phyloP scores from a whole-genome alignment of 2,329 filamentous ascomycete genomes.

The Phialophora verrucosa region DNA sequence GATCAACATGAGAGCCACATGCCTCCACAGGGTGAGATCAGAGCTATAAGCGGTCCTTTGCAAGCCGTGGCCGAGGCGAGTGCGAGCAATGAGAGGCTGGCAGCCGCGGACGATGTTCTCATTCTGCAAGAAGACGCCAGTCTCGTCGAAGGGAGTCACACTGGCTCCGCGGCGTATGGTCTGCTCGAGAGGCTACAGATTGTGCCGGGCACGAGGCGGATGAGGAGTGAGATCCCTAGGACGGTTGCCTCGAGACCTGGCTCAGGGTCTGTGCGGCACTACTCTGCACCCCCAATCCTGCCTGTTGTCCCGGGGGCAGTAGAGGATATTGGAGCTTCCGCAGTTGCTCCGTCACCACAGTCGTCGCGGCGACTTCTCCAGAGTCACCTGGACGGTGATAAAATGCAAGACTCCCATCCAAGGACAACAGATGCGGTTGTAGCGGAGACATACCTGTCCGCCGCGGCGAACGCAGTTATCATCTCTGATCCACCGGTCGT shows the following conservation, averaged over 20 bases:
- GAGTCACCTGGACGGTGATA: neutral
- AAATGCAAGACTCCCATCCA: constrained; percentile 12
- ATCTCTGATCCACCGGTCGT: constrained; percentile 33
- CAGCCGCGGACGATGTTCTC: constrained; percentile 45
- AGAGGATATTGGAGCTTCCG: constrained; percentile 12
- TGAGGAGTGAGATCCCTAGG: constrained; percentile 17
- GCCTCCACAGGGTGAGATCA: constrained; percentile 65
- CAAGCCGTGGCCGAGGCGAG: constrained; percentile 53
- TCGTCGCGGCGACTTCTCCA: constrained; percentile 26
- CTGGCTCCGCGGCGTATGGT: constrained; percentile 47
- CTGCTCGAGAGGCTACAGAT: constrained; percentile 45
- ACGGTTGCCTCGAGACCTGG: constrained; percentile 11
- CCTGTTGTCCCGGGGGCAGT: neutral
- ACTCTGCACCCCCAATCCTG: constrained; percentile 21
- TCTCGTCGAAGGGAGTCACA: constrained; percentile 45
- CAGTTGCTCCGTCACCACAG: neutral
- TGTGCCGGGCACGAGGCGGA: constrained; percentile 27
- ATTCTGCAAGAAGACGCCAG: constrained; percentile 50
- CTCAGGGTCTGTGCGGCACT: constrained; percentile 22
- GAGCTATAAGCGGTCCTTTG: constrained; percentile 43
- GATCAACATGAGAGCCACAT: constrained; percentile 68
- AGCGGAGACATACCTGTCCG: constrained; percentile 38
- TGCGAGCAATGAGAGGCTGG: constrained; percentile 46
- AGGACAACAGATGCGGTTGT: constrained; percentile 35
- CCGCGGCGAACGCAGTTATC: constrained; percentile 34